A percentile compares a stretch with the other conserved stretches of the same genome.
phyloP scores from a whole-genome alignment of 257 asterid genomes.

The Linaria vulgaris region DNA sequence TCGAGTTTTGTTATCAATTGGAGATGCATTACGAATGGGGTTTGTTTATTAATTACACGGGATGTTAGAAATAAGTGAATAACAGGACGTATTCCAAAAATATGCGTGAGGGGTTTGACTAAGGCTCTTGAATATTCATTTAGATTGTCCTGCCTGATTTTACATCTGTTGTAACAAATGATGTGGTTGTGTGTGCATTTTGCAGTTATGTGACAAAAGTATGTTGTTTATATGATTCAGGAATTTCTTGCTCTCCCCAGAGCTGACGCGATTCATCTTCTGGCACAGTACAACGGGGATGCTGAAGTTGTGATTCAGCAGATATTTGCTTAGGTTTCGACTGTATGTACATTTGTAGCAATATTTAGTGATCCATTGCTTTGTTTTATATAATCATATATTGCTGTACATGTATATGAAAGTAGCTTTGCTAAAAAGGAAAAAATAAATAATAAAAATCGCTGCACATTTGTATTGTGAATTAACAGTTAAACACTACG shows the following conservation, averaged over 20 bases:
- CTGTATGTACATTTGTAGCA: conserved; percentile 21
- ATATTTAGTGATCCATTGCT: conserved; percentile 24
- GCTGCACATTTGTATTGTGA: no score
- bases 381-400: conserved; percentile 8
- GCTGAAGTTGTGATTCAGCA: conserved; percentile 96
- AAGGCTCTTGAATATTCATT: no score
- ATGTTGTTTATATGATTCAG: conserved; percentile 44
- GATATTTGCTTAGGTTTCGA: conserved; percentile 59
- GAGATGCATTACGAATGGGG: no score
- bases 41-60: no score
- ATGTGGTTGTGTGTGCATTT: not conserved
- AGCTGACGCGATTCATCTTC: conserved; percentile 98
- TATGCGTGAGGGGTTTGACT: not conserved
- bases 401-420: conserved; percentile 11
- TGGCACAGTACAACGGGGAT: conserved; percentile 83
- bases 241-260: conserved; percentile 96
- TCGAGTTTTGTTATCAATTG: no score
- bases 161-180: not conserved
- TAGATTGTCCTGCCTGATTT: no score
- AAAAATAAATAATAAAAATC: no score
- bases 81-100: no score
- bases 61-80: no score
- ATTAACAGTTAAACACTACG: no score
- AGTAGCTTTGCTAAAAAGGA: conserved; percentile 9
- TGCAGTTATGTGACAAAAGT: not conserved